Percentiles rank a stretch among this genome's conserved stretches.
These are phyloP conservation scores for Sisymbrium irio DNA, from an alignment of 345 rosid genomes.

Conservation along the genomic window DNA sequence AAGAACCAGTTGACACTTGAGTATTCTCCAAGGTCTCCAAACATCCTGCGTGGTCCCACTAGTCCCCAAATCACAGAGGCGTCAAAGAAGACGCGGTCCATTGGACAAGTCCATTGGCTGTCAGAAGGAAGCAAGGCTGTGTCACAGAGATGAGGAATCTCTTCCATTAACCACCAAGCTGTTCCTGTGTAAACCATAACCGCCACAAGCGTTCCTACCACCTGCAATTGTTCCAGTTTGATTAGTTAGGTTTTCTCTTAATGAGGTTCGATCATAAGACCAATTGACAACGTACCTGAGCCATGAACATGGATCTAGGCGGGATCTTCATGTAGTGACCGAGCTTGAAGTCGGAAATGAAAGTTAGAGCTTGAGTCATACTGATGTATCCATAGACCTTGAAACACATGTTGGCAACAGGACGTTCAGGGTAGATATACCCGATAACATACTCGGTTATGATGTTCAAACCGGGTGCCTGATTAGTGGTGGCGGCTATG, in stretches of 20 bases:
- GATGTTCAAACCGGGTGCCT: conserved; percentile 72
- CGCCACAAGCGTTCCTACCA: conserved; percentile 62
- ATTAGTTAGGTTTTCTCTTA: not conserved
- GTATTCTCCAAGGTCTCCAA: conserved; percentile 70
- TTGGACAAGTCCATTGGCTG: conserved; percentile 83
- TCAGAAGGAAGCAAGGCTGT: conserved; percentile 46
- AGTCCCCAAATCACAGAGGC: conserved; percentile 93
- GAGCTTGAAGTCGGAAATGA: conserved; percentile 71
- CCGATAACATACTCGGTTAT: conserved; percentile 86
- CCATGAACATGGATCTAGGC: conserved; percentile 79
- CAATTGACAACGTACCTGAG: conserved; percentile 41
- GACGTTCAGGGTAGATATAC: conserved; percentile 72
- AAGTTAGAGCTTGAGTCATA: conserved; percentile 72
- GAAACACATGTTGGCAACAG: conserved; percentile 95
- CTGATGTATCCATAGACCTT: conserved; percentile 91
- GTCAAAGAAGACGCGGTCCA: conserved; percentile 63
- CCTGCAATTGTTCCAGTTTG: conserved; percentile 35
- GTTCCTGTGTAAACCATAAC: conserved; percentile 55
- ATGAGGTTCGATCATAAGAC: not conserved
- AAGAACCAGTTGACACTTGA: conserved; percentile 73
- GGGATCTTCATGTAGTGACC: conserved; percentile 97
- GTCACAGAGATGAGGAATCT: conserved; percentile 68
- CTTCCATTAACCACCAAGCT: conserved; percentile 88
- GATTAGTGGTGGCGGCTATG: conserved; percentile 69
- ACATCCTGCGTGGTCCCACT: conserved; percentile 75